Conservation (phyloP, 352 stramenopile genomes). For the Elongisporangium undulatum region DNA sequence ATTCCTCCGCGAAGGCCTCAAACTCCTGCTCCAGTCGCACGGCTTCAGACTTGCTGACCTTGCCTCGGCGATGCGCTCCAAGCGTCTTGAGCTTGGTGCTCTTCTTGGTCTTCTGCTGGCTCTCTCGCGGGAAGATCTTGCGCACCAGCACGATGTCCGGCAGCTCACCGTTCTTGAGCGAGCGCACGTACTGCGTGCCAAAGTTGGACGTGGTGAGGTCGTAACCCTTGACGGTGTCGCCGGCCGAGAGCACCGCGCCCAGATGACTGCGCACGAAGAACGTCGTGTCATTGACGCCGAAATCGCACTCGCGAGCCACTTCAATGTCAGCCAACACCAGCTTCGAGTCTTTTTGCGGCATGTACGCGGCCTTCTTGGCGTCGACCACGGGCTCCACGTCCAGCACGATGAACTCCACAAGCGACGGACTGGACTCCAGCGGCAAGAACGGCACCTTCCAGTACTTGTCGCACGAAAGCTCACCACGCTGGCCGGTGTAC, state of each 20-base stretch:
- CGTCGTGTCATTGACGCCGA: conserved; percentile 78
- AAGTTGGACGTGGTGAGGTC: conserved; percentile 61
- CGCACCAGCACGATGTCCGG: conserved; percentile 75
- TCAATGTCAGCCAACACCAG: conserved; percentile 64
- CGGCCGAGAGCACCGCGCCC: conserved; percentile 43
- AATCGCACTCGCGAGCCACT: conserved; percentile 61
- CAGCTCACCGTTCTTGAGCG: conserved; percentile 46
- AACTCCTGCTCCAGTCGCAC: conserved; percentile 48
- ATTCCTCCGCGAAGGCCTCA: conserved; percentile 60
- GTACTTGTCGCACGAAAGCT: conserved; percentile 60
- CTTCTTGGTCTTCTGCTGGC: conserved; percentile 28
- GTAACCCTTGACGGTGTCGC: conserved; percentile 73
- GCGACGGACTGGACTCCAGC: conserved; percentile 45
- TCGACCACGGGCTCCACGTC: conserved; percentile 52
- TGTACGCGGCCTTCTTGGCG: conserved; percentile 3
- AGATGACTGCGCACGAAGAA: conserved; percentile 66
- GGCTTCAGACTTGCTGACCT: conserved; percentile 51
- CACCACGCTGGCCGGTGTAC: conserved; percentile 39
- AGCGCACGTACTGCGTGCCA: conserved; percentile 27
- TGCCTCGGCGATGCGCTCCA: conserved; percentile 21
- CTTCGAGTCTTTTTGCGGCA: conserved; percentile 17
- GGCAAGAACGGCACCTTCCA: conserved; percentile 67
- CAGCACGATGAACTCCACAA: conserved; percentile 70
- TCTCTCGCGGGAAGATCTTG: conserved; percentile 55
- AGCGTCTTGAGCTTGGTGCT: conserved; percentile 45